A percentile compares a stretch with the other conserved stretches of the same genome.
Conservation (phyloP, 495 filamentous ascomycete species). For the Staphylotrichum longicolle region DNA sequence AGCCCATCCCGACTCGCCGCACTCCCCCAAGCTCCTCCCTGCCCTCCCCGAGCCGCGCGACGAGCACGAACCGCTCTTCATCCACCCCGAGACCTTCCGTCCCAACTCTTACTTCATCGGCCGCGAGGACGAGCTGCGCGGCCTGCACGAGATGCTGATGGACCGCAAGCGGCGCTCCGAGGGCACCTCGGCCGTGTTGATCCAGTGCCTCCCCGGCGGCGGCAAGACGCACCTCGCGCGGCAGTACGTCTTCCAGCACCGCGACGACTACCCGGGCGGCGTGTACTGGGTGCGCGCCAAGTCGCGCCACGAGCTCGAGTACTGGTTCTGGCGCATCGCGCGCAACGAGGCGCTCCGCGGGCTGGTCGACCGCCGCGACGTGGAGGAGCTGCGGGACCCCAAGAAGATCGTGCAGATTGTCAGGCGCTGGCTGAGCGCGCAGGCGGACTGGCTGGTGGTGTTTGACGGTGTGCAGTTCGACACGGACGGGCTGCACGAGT, state of each 20-base stretch:
- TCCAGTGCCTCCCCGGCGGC: constrained; percentile 71
- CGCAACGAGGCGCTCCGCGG: constrained; percentile 59
- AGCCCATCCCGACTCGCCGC: not conserved
- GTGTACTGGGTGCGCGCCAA: constrained; percentile 80
- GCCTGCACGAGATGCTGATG: constrained; percentile 65
- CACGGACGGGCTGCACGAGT: constrained; percentile 59
- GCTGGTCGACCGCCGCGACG: constrained; percentile 33
- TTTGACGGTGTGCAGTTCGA: constrained; percentile 74
- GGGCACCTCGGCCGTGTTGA: constrained; percentile 65
- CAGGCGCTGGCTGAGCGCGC: constrained; percentile 65
- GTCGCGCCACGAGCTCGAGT: constrained; percentile 58
- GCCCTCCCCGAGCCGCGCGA: not conserved
- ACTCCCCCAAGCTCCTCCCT: constrained; percentile 5
- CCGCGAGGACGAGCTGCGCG: constrained; percentile 65
- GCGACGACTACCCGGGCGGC: constrained; percentile 65
- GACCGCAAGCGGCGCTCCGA: constrained; percentile 60
- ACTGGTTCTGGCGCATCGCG: constrained; percentile 74
- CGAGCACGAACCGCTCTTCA: constrained; percentile 51
- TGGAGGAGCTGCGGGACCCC: constrained; percentile 44
- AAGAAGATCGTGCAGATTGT: constrained; percentile 60
- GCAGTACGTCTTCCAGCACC: constrained; percentile 72
- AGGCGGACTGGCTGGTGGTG: constrained; percentile 72
- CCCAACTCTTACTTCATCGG: constrained; percentile 76
- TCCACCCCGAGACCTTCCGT: constrained; percentile 73
- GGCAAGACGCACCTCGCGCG: constrained; percentile 82